Conservation (phyloP, 306 rosid genomes). For the Casuarina glauca region DNA sequence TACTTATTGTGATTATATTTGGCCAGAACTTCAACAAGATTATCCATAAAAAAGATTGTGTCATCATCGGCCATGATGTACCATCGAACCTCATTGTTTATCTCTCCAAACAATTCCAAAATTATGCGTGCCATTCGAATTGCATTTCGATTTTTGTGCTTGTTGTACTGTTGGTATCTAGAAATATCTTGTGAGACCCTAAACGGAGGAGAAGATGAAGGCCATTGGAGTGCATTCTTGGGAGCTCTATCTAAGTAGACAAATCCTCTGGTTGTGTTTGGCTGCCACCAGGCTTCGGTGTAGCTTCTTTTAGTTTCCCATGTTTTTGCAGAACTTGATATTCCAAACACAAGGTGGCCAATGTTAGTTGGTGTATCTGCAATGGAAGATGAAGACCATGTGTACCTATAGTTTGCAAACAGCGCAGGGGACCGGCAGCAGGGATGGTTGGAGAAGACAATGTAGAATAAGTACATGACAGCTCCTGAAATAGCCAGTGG, state of each 20-base stretch:
- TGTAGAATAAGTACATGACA: not conserved
- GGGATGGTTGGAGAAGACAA: not conserved
- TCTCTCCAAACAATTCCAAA: not conserved
- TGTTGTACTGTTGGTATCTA: not conserved
- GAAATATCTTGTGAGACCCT: conserved; percentile 3
- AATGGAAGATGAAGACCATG: not conserved
- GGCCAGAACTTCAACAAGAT: not conserved
- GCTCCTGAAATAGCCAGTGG: not conserved
- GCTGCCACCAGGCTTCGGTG: conserved; percentile 3
- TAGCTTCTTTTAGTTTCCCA: not conserved
- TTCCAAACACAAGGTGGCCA: conserved; percentile 6
- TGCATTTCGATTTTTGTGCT: not conserved
- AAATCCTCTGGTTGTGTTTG: not conserved
- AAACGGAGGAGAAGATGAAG: not conserved
- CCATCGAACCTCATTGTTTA: conserved; percentile 4
- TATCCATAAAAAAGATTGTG: conserved; percentile 6
- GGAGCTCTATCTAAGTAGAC: conserved; percentile 4
- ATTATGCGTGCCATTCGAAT: conserved; percentile 1
- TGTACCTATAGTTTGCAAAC: not conserved
- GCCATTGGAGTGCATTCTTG: not conserved
- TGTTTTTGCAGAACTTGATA: not conserved
- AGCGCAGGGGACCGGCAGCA: not conserved
- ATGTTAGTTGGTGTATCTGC: not conserved
- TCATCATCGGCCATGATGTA: conserved; percentile 9
- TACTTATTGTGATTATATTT: not conserved